Conservation (phyloP, 2,329 filamentous ascomycete species). For the Ascochyta viciae-villosae region DNA sequence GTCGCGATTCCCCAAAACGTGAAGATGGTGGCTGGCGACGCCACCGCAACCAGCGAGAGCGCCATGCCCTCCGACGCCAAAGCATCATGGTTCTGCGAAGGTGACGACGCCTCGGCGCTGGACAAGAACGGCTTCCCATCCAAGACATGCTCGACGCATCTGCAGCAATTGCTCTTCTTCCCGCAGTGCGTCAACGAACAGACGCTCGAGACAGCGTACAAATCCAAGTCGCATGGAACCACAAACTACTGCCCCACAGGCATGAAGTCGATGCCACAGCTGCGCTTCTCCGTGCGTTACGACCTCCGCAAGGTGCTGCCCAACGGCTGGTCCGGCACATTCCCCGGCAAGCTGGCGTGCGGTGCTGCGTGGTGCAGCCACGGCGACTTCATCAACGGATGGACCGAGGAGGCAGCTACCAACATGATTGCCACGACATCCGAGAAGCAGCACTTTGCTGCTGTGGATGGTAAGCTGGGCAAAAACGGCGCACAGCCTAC, state of each 20-base stretch:
- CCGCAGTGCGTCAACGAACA: constrained; percentile 53
- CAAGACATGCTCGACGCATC: constrained; percentile 52
- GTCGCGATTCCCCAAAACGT: constrained; percentile 56
- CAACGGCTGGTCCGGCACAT: constrained; percentile 54
- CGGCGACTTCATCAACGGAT: constrained; percentile 59
- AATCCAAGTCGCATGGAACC: constrained; percentile 26
- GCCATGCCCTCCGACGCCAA: constrained; percentile 34
- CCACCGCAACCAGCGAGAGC: constrained; percentile 40
- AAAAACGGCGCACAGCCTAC: constrained; percentile 39
- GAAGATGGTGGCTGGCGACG: constrained; percentile 52
- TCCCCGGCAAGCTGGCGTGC: constrained; percentile 55
- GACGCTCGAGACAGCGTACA: constrained; percentile 48
- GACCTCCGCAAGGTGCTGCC: constrained; percentile 54
- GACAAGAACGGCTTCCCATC: constrained; percentile 42
- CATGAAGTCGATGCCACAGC: constrained; percentile 57
- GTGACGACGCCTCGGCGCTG: constrained; percentile 15
- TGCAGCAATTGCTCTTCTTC: constrained; percentile 56
- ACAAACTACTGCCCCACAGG: constrained; percentile 48
- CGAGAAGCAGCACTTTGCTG: constrained; percentile 46
- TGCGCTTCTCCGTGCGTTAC: constrained; percentile 58
- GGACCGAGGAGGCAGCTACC: constrained; percentile 51
- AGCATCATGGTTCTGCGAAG: constrained; percentile 39
- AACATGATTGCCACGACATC: constrained; percentile 52
- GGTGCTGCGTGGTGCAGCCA: constrained; percentile 53
- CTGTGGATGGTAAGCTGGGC: constrained; percentile 48